Evolutionary conservation across 805 yeast species (phyloP).

Genomic region (Yarrowia sp.): DNA sequence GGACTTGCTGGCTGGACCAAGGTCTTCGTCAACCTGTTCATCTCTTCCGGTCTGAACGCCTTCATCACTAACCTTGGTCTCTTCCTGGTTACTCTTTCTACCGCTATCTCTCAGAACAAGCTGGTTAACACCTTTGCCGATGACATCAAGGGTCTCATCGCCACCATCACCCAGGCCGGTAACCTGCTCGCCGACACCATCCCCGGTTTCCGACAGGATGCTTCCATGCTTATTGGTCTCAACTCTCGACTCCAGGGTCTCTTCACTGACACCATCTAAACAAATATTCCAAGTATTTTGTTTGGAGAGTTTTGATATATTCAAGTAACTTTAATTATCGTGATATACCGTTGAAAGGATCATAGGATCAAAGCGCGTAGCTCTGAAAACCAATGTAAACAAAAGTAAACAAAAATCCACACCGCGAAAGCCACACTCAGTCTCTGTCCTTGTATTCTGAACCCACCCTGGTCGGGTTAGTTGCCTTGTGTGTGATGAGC

Average conservation of each 20-base stretch:
- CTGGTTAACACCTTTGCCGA: conserved; percentile 1
- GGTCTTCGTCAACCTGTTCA: conserved; percentile 12
- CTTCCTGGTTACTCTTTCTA: conserved; percentile 6
- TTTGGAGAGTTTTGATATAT: neutral
- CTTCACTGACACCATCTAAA: neutral
- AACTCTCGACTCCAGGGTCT: conserved; percentile 20
- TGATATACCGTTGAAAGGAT: neutral
- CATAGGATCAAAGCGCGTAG: too few species aligned
- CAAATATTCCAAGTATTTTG: neutral
- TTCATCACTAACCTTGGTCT: conserved; percentile 23
- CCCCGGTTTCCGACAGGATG: conserved; percentile 16
- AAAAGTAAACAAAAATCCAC: neutral
- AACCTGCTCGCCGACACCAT: neutral
- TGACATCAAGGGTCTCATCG: conserved; percentile 6
- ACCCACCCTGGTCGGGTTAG: neutral
- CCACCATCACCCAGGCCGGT: neutral
- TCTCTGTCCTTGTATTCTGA: neutral
- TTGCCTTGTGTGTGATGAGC: neutral
- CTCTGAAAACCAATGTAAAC: too few species aligned
- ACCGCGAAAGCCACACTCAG: neutral
- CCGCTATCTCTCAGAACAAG: conserved; percentile 19
- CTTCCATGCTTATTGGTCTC: conserved; percentile 2
- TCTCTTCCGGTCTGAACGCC: conserved; percentile 9
- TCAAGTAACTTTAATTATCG: neutral
- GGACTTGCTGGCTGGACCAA: conserved; percentile 25